Percentiles rank a stretch among this genome's conserved stretches.
Conservation (phyloP, 169 alveolate genomes). For the Pseudocohnilembus persalinus region DNA sequence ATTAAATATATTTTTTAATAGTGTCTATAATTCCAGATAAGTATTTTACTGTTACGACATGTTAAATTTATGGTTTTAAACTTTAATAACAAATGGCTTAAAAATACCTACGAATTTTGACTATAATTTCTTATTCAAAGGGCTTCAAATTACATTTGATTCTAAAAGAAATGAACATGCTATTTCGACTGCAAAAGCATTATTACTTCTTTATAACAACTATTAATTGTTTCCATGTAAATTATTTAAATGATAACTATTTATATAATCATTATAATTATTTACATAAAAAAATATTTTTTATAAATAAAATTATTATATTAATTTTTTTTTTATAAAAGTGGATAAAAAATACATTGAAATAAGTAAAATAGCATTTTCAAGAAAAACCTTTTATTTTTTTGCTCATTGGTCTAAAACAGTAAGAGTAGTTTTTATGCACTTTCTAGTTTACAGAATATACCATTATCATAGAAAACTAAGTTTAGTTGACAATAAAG, state of each 20-base stretch:
- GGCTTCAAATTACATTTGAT: conserved; percentile 17
- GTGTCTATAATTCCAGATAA: conserved; percentile 29
- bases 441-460: conserved; percentile 30
- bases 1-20: background rate
- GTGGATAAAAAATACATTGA: background rate
- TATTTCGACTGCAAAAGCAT: conserved; percentile 22
- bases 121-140: conserved; percentile 39
- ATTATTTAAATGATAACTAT: no score
- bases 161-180: conserved; percentile 23
- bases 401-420: conserved; percentile 43
- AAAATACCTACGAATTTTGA: conserved; percentile 40
- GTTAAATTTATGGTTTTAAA: conserved; percentile 23
- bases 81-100: background rate
- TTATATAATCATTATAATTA: no score
- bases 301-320: background rate
- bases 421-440: conserved; percentile 30
- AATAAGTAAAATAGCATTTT: conserved; percentile 26
- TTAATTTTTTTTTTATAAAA: background rate
- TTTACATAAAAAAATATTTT: background rate
- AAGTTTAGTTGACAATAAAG: conserved; percentile 1
- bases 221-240: conserved; percentile 36
- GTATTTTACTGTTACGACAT: conserved; percentile 28
- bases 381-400: conserved; percentile 24
- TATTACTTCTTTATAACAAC: conserved; percentile 25
- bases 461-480: conserved; percentile 33